phyloP scores from a whole-genome alignment of 768 basidiomycete species.

The Albatrellus ellisii region DNA sequence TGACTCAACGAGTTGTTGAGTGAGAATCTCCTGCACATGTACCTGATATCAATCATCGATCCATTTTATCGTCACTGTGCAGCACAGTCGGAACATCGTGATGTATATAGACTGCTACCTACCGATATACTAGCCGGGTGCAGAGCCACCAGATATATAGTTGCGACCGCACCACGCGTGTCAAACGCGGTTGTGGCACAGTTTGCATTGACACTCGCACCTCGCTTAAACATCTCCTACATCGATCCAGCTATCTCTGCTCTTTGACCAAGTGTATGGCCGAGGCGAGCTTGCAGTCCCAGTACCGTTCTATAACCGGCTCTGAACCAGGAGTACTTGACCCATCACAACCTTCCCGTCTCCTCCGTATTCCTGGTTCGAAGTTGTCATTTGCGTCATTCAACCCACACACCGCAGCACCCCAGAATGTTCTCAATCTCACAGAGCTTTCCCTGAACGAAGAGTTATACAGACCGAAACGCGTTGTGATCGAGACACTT shows the following conservation, averaged over 20 bases:
- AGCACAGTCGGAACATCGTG: no score
- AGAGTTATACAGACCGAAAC: constrained; percentile 38
- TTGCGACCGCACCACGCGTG: no score
- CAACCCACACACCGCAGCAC: constrained; percentile 42
- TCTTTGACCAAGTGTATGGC: not conserved
- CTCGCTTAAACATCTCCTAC: no score
- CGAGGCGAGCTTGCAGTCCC: not conserved
- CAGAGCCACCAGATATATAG: no score
- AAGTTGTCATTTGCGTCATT: constrained; percentile 64
- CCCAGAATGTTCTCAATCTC: constrained; percentile 8
- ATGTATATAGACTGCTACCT: no score
- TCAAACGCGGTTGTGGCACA: no score
- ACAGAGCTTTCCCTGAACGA: constrained; percentile 31
- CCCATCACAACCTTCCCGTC: constrained; percentile 41
- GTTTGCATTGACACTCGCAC: not conserved
- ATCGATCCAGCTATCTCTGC: not conserved
- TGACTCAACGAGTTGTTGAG: no score
- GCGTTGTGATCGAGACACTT: constrained; percentile 59
- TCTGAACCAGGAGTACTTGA: constrained; percentile 54
- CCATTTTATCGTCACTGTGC: no score
- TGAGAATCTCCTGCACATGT: no score
- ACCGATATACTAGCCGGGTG: no score
- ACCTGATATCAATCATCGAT: no score
- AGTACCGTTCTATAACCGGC: constrained; percentile 22
- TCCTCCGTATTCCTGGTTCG: constrained; percentile 47